Base-by-base conservation (phyloP, 1,284 basidiomycete species). In the Ustilago xerochloae region DNA sequence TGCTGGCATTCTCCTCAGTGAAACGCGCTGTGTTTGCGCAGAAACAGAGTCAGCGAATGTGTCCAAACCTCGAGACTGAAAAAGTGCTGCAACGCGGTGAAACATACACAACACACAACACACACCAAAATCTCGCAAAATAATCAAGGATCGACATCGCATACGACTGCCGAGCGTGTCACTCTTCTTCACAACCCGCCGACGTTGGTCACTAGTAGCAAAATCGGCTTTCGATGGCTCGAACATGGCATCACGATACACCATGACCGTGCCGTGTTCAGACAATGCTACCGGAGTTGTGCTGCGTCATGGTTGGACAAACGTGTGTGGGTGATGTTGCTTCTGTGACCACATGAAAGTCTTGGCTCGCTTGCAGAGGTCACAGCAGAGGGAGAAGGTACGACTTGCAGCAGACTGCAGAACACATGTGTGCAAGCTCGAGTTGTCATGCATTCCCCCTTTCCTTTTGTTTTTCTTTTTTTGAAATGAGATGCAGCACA, bases 141-240 rank as follows among this genome's bases (percentile, higher is more conserved):
- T 26, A 20, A 20, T 43, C 18, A 16, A 39, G 61, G 67, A 70
- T 70, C 67, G 67, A 70, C 67, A 61, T 48, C 67, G 52, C 67
- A 70, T 70, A 61, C 45, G 47, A 20, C 16, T 16, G 33, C 49
- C 35, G 49, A 51, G 49, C 49, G 22, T 49, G 47, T 49, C 28
- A 49, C 30, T 49, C 16, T 43, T 39, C 38, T 26, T n/a, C 4
- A 43, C 41, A 43, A 43, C 41, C 13, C 22, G 6, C 6, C n/a
- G n/a, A n/a, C n/a, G n/a, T n/a, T n/a, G n/a, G n/a, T n/a, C n/a
- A n/a, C n/a, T n/a, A n/a, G n/a, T n/a, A n/a, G n/a, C n/a, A n/a
- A n/a, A n/a, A n/a, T n/a, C n/a, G n/a, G n/a, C n/a, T n/a, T n/a
- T n/a, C n/a, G n/a, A n/a, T n/a, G n/a, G n/a, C n/a, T n/a, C n/a